Conservation (phyloP, 2,329 filamentous ascomycete species). For the Cercospora citrullina region DNA sequence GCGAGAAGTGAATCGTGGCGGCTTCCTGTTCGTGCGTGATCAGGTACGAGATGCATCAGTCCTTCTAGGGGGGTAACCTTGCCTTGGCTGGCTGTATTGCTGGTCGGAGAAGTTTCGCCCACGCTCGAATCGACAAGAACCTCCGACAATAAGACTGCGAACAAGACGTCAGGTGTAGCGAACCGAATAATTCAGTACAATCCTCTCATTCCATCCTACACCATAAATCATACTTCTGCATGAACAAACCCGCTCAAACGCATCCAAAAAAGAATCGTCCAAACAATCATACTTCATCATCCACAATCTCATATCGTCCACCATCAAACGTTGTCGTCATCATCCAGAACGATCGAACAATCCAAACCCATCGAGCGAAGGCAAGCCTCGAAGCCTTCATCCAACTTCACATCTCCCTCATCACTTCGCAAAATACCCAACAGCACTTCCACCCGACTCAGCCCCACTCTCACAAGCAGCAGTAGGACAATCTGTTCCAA, state of each 20-base stretch:
- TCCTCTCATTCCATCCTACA: not conserved
- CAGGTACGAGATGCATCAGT: too few relatives aligned
- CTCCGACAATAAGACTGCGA: too few relatives aligned
- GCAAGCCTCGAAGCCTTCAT: not conserved
- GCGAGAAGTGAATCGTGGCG: too few relatives aligned
- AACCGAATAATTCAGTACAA: not conserved
- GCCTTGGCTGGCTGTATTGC: too few relatives aligned
- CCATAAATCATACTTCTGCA: not conserved
- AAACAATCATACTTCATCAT: not conserved
- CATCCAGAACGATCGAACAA: not conserved
- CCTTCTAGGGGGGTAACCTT: too few relatives aligned
- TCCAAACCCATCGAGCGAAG: not conserved
- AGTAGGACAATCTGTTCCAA: conserved; percentile 42
- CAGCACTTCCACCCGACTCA: conserved; percentile 1
- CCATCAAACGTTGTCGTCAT: not conserved
- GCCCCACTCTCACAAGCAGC: conserved; percentile 21
- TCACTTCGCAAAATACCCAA: conserved; percentile 9
- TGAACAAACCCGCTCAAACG: not conserved
- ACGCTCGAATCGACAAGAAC: too few relatives aligned
- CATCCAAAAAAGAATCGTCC: not conserved
- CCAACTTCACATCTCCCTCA: not conserved
- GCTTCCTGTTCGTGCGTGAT: too few relatives aligned
- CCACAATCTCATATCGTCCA: not conserved
- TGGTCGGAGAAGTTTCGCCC: too few relatives aligned
- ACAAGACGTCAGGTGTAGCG: not conserved